Conservation (phyloP, 306 rosid species). For the Fragaria nilgerrensis region DNA sequence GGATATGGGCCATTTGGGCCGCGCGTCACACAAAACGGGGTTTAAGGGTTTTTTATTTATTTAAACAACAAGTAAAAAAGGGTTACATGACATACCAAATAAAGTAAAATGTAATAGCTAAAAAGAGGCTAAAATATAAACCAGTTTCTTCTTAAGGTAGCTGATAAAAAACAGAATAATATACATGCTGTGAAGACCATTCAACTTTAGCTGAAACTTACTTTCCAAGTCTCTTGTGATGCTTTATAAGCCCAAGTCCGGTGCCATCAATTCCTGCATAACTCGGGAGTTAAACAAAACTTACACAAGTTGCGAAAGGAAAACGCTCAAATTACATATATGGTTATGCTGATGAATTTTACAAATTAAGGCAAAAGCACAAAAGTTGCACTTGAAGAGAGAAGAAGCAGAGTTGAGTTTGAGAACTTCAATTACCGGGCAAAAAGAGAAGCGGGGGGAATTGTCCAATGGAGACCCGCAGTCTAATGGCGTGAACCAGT, state of each 20-base stretch:
- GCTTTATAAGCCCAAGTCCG: slow-evolving; percentile 74
- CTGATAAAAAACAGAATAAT: not conserved
- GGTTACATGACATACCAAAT: no score
- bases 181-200: not conserved
- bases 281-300: not conserved
- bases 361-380: no score
- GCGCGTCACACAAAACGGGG: no score
- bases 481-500: slow-evolving; percentile 87
- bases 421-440: slow-evolving; percentile 45
- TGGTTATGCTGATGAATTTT: no score
- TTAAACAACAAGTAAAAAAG: slow-evolving; percentile 9
- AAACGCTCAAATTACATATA: no score
- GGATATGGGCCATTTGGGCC: no score
- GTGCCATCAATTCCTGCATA: slow-evolving; percentile 72
- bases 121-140: no score
- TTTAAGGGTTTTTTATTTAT: no score
- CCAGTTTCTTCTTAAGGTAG: no score
- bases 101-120: no score
- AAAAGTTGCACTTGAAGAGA: not conserved
- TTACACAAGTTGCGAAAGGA: not conserved
- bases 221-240: slow-evolving; percentile 70
- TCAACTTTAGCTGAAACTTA: slow-evolving; percentile 28
- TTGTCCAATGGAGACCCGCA: slow-evolving; percentile 28
- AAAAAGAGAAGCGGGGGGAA: slow-evolving; percentile 70
- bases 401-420: not conserved